A percentile compares a stretch with the other conserved stretches of the same genome.
These are phyloP conservation scores for Nitzschia palea DNA, from an alignment of 108 stramenopile genomes.

Conservation along the genomic window DNA sequence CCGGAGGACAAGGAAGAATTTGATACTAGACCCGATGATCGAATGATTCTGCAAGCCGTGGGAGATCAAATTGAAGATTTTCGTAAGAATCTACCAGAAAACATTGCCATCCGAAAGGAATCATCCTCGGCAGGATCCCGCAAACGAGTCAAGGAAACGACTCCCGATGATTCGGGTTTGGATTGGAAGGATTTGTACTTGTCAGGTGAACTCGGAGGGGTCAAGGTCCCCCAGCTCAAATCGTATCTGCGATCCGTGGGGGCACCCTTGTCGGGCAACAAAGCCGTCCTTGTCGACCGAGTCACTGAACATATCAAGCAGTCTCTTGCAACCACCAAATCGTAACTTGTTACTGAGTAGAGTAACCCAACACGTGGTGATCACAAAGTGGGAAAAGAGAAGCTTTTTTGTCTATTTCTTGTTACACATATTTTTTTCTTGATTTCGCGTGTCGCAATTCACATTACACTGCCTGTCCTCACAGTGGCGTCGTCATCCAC, in stretches of 20 bases:
- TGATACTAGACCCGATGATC: conserved; percentile 42
- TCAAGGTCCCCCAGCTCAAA: conserved; percentile 53
- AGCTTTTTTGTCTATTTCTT: too few species aligned
- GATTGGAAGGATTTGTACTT: conserved; percentile 61
- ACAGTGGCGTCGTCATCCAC: neutral
- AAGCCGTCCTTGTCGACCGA: conserved; percentile 53
- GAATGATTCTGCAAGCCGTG: conserved; percentile 36
- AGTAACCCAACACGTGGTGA: too few species aligned
- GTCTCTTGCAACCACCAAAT: neutral
- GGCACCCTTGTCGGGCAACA: conserved; percentile 49
- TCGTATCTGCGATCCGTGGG: conserved; percentile 63
- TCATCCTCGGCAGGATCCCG: neutral
- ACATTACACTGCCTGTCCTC: neutral
- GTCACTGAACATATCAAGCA: conserved; percentile 19
- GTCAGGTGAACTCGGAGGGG: conserved; percentile 33
- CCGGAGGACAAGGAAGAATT: conserved; percentile 30
- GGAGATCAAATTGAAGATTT: conserved; percentile 55
- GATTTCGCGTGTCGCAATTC: neutral
- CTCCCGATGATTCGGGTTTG: conserved; percentile 42
- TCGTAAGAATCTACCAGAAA: conserved; percentile 45
- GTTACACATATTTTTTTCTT: neutral
- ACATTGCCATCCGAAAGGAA: conserved; percentile 28
- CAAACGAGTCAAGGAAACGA: conserved; percentile 39
- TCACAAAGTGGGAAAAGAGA: too few species aligned
- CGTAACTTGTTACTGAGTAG: too few species aligned